These are phyloP conservation scores for Fusarium solani-melongenae DNA, from an alignment of 2,329 filamentous ascomycete genomes.

Conservation along the genomic window DNA sequence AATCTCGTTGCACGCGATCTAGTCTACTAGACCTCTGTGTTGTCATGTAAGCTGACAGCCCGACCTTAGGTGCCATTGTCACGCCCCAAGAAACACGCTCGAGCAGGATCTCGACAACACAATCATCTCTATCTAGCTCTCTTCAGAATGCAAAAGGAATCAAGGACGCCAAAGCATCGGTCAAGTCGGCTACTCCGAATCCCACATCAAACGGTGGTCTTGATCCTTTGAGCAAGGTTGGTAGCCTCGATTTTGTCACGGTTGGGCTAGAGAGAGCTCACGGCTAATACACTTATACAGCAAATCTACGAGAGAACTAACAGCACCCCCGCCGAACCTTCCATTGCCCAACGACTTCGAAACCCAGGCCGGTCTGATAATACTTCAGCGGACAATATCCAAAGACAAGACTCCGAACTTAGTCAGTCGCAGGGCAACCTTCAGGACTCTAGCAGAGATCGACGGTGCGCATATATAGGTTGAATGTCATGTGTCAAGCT, in stretches of 20 bases:
- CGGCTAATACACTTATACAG: constrained; percentile 35
- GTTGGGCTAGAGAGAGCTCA: background rate
- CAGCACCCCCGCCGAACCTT: constrained; percentile 50
- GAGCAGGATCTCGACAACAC: constrained; percentile 43
- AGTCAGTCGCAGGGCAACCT: constrained; percentile 49
- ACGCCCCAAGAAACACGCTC: constrained; percentile 38
- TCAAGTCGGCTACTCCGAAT: constrained; percentile 41
- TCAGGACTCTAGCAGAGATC: constrained; percentile 67
- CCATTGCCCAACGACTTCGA: constrained; percentile 67
- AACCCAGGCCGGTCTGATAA: constrained; percentile 64
- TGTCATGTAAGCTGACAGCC: constrained; percentile 42
- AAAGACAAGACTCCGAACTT: constrained; percentile 56
- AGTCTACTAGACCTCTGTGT: background rate
- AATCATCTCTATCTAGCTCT: constrained; percentile 69
- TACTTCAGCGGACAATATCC: constrained; percentile 55
- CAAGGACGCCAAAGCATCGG: constrained; percentile 46
- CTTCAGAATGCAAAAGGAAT: constrained; percentile 55
- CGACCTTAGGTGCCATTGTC: constrained; percentile 33
- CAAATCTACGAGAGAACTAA: constrained; percentile 55
- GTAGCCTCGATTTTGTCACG: constrained; percentile 14
- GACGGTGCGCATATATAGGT: constrained; percentile 67
- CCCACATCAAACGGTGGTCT: constrained; percentile 45
- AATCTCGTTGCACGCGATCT: background rate
- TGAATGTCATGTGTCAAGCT: constrained; percentile 8
- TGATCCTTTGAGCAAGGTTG: constrained; percentile 53